phyloP scores from a whole-genome alignment of 176 grass and related monocot genomes.

The Puya raimondii region DNA sequence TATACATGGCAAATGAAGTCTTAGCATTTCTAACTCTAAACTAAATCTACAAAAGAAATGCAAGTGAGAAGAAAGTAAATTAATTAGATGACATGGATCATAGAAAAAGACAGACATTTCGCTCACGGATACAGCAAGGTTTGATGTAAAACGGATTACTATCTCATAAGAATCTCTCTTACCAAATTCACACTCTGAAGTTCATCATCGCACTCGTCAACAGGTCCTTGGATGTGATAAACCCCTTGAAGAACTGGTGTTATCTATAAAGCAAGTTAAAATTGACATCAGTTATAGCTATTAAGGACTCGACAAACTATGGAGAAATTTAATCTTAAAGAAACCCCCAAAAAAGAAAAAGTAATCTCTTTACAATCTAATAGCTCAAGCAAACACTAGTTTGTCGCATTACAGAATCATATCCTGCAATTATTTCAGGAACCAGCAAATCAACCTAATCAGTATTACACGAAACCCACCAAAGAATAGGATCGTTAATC shows the following conservation, averaged over 20 bases:
- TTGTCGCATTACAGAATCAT: too few relatives aligned
- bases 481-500: too few relatives aligned
- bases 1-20: neutral
- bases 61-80: neutral
- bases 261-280: conserved; percentile 41
- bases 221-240: conserved; percentile 32
- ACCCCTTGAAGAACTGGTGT: conserved; percentile 33
- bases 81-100: neutral
- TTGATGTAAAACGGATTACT: neutral
- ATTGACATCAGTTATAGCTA: conserved; percentile 19
- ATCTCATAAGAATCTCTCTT: conserved; percentile 12
- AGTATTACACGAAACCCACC: too few relatives aligned
- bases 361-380: too few relatives aligned
- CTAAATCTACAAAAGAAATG: neutral
- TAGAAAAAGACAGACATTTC: conserved; percentile 3
- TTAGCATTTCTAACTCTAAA: too few relatives aligned
- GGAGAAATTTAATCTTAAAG: neutral
- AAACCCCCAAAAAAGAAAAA: neutral
- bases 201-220: conserved; percentile 26
- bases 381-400: too few relatives aligned
- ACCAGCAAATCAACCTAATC: too few relatives aligned
- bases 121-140: neutral
- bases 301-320: neutral
- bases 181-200: conserved; percentile 20
- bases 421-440: too few relatives aligned